Percentiles rank a stretch among this genome's conserved stretches.
phyloP scores from a whole-genome alignment of 2,329 filamentous ascomycete species.

The Sarocladium oryzae region DNA sequence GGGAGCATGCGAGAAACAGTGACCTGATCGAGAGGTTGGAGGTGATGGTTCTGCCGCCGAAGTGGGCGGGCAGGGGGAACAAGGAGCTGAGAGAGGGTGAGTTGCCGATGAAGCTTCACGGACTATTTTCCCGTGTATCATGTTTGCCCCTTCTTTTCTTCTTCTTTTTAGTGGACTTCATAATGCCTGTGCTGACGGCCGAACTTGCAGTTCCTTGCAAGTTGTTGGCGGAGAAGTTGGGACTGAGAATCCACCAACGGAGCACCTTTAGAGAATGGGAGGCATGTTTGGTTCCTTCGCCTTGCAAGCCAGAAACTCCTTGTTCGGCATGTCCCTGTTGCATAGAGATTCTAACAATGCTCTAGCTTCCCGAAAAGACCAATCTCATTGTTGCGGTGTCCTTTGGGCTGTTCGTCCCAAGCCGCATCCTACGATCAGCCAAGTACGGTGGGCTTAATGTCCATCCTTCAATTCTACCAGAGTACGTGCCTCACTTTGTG shows the following conservation, averaged over 20 bases:
- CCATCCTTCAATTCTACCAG: constrained; percentile 84
- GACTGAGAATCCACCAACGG: constrained; percentile 63
- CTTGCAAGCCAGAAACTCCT: background rate
- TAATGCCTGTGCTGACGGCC: constrained; percentile 8
- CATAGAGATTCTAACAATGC: background rate
- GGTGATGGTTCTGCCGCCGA: constrained; percentile 76
- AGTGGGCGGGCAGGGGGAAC: constrained; percentile 68
- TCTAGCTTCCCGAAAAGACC: constrained; percentile 50
- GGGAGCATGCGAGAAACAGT: constrained; percentile 46
- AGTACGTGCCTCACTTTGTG: constrained; percentile 47
- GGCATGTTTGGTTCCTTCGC: constrained; percentile 35
- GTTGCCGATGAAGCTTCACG: constrained; percentile 15
- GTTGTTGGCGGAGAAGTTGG: constrained; percentile 53
- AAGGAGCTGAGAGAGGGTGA: constrained; percentile 61
- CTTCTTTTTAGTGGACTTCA: too few species aligned
- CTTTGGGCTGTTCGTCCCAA: constrained; percentile 84
- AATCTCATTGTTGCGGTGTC: constrained; percentile 90
- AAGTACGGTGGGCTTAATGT: constrained; percentile 88
- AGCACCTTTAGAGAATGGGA: constrained; percentile 81
- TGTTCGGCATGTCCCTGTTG: too few species aligned
- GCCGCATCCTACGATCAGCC: constrained; percentile 60
- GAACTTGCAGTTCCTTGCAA: constrained; percentile 62
- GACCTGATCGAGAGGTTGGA: constrained; percentile 68
- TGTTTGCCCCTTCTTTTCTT: too few species aligned
- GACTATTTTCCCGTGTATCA: too few species aligned